Conservation (phyloP, 495 filamentous ascomycete genomes). For the Saxispiralis lemnorum region DNA sequence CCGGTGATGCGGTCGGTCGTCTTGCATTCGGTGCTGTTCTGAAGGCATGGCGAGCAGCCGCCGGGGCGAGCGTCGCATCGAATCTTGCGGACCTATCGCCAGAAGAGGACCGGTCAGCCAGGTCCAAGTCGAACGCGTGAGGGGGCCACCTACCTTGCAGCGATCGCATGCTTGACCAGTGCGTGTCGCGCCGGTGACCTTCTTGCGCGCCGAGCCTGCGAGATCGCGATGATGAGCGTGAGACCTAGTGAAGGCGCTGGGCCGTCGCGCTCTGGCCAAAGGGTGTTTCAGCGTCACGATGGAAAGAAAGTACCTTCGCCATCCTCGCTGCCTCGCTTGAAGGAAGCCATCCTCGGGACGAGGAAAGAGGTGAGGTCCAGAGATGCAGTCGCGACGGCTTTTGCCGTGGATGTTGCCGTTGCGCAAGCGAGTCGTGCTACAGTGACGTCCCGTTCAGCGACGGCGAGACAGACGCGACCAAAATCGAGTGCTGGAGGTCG, state of each 20-base stretch:
- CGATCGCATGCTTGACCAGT: constrained; percentile 83
- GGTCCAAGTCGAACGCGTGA: background rate
- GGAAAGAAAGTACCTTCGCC: too few relatives aligned
- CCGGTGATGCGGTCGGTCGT: constrained; percentile 81
- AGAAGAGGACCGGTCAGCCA: background rate
- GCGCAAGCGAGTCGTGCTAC: too few relatives aligned
- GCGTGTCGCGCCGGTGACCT: constrained; percentile 31
- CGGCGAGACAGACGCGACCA: too few relatives aligned
- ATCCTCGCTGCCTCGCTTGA: too few relatives aligned
- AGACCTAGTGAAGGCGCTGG: background rate
- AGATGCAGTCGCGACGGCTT: too few relatives aligned
- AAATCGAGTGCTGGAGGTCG: too few relatives aligned
- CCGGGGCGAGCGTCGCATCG: constrained; percentile 56
- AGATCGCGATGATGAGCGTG: background rate
- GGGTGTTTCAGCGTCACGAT: too few relatives aligned
- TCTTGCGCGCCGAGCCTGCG: background rate
- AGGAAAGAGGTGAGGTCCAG: too few relatives aligned
- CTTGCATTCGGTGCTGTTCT: constrained; percentile 52
- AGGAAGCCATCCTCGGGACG: too few relatives aligned
- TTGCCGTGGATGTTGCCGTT: too few relatives aligned
- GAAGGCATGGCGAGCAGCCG: constrained; percentile 59
- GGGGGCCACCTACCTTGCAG: constrained; percentile 49
- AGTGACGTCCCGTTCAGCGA: too few relatives aligned
- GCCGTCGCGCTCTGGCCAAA: too few relatives aligned
- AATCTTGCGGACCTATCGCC: constrained; percentile 65